Evolutionary conservation across 352 stramenopile species (phyloP).

Genomic region (Pythium phragmitis): DNA sequence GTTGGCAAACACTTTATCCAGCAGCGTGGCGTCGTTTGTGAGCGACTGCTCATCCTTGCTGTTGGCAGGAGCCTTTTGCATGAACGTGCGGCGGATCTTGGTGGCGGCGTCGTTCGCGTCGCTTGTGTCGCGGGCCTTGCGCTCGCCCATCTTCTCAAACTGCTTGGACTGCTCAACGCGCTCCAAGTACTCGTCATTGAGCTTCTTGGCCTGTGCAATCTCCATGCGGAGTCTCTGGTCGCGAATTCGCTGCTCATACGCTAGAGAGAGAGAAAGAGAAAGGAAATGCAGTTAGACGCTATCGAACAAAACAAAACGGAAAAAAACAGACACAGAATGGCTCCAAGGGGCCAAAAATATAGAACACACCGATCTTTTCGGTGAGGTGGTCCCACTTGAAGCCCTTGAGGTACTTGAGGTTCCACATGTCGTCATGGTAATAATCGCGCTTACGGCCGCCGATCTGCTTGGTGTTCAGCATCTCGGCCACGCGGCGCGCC

Average conservation of each 20-base stretch:
- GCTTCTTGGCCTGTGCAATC: constrained; percentile 85
- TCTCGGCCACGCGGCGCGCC: constrained; percentile 91
- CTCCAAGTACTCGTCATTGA: constrained; percentile 86
- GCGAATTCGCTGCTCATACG: constrained; percentile 86
- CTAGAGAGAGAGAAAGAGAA: constrained; percentile 12
- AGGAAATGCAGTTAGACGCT: not conserved
- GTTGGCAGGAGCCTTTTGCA: constrained; percentile 66
- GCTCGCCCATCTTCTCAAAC: constrained; percentile 84
- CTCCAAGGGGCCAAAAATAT: not conserved
- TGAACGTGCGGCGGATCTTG: constrained; percentile 74
- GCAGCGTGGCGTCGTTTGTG: constrained; percentile 37
- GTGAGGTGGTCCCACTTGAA: constrained; percentile 99
- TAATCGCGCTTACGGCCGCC: constrained; percentile 94
- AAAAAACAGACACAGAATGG: not conserved
- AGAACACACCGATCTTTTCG: constrained; percentile 93
- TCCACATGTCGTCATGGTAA: constrained; percentile 99
- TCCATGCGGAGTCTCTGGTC: constrained; percentile 86
- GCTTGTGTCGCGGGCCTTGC: constrained; percentile 44
- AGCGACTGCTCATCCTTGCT: constrained; percentile 70
- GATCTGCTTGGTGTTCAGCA: constrained; percentile 93
- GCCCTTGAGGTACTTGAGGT: constrained; percentile 98
- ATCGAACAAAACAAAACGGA: not conserved
- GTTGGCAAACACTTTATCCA: constrained; percentile 68
- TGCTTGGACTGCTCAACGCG: constrained; percentile 86
- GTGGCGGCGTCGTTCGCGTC: constrained; percentile 22